Conservation (phyloP, 768 basidiomycete species). For the Tulasnella sp. region DNA sequence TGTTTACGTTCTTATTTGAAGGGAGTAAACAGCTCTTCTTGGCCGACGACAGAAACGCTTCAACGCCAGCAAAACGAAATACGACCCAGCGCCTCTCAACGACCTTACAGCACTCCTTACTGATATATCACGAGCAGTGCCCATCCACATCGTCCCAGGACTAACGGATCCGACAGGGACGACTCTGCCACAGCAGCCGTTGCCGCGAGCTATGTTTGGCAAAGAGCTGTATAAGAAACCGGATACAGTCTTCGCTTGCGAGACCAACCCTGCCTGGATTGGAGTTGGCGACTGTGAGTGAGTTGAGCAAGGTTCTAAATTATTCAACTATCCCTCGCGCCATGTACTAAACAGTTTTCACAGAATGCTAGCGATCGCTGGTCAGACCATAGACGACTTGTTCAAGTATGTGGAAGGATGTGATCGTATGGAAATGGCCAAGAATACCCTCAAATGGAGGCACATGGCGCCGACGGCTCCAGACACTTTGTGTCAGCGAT, state of each 20-base stretch:
- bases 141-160: slow-evolving; percentile 84
- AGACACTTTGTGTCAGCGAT: slow-evolving; percentile 66
- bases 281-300: slow-evolving; percentile 43
- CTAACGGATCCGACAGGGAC: slow-evolving; percentile 77
- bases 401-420: slow-evolving; percentile 70
- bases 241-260: slow-evolving; percentile 56
- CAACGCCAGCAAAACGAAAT: slow-evolving; percentile 21
- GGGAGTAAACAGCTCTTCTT: not conserved
- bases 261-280: slow-evolving; percentile 87
- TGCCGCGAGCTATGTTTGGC: slow-evolving; percentile 88
- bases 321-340: not conserved
- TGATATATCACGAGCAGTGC: slow-evolving; percentile 67
- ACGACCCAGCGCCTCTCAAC: slow-evolving; percentile 2
- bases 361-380: slow-evolving; percentile 74
- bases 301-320: slow-evolving; percentile 24
- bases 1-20: not conserved
- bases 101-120: slow-evolving; percentile 54
- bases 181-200: slow-evolving; percentile 86
- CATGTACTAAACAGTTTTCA: slow-evolving; percentile 20
- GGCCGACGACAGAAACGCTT: slow-evolving; percentile 25
- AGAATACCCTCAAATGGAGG: slow-evolving; percentile 79
- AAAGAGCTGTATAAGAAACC: slow-evolving; percentile 35
- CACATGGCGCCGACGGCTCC: slow-evolving; percentile 99
- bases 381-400: slow-evolving; percentile 91
- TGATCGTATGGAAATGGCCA: slow-evolving; percentile 63